phyloP scores from a whole-genome alignment of 1,139 yeast genomes.

The Blastobotrys aristatus region DNA sequence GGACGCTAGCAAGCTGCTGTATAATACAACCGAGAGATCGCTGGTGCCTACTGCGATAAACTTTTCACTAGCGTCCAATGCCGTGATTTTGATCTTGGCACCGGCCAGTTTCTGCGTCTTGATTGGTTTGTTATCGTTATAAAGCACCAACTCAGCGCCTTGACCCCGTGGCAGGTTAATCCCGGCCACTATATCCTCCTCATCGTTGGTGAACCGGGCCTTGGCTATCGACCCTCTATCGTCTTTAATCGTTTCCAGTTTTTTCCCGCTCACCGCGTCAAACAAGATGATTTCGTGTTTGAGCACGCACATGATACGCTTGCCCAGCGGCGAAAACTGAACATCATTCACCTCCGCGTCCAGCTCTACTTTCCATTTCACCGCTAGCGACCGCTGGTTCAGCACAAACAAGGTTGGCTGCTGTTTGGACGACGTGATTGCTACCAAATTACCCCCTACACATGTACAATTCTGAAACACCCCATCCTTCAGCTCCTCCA shows the following conservation, averaged over 20 bases:
- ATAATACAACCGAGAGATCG: conserved; percentile 59
- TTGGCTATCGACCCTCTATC: conserved; percentile 44
- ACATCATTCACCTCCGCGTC: conserved; percentile 22
- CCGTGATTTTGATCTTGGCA: conserved; percentile 52
- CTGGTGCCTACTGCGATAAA: conserved; percentile 71
- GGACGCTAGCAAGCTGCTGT: conserved; percentile 47
- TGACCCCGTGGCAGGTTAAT: conserved; percentile 38
- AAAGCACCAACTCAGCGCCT: conserved; percentile 28
- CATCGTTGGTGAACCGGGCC: conserved; percentile 49
- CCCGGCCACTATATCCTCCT: conserved; percentile 50
- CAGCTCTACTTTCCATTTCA: conserved; percentile 1
- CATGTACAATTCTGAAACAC: conserved; percentile 28
- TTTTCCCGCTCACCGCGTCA: conserved; percentile 24
- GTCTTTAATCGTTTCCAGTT: conserved; percentile 20
- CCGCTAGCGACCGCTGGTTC: conserved; percentile 13
- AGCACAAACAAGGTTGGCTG: conserved; percentile 22
- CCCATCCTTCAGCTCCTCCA: conserved; percentile 36
- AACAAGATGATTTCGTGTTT: conserved; percentile 21
- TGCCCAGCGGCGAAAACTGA: conserved; percentile 23
- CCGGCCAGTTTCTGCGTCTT: conserved; percentile 7
- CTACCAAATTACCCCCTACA: conserved; percentile 20
- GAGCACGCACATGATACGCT: conserved; percentile 23
- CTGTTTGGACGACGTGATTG: conserved; percentile 21
- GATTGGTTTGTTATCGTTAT: conserved; percentile 30
- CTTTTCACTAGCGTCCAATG: conserved; percentile 53